phyloP scores from a whole-genome alignment of 1,284 basidiomycete species.

The Heterobasidion irregulare region DNA sequence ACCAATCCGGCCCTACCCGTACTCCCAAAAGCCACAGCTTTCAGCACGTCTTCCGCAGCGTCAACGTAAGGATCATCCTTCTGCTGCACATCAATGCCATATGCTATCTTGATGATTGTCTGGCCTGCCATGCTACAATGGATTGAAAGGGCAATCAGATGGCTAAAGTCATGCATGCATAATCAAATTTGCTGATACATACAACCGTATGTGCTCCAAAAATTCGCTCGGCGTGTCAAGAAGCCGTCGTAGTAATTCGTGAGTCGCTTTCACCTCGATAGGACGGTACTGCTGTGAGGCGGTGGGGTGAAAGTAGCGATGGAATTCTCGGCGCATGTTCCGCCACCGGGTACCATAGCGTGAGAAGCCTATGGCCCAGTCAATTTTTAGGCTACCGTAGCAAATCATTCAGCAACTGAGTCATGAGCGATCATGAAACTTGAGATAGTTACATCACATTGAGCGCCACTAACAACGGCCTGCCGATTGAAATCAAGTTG shows the following conservation, averaged over 20 bases:
- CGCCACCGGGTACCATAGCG: constrained; percentile 6
- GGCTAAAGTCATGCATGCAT: too few relatives aligned
- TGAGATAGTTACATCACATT: constrained; percentile 3
- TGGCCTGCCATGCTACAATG: constrained; percentile 18
- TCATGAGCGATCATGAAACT: background rate
- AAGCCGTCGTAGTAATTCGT: constrained; percentile 14
- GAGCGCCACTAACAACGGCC: constrained; percentile 4
- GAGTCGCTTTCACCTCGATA: constrained; percentile 12
- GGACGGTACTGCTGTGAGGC: constrained; percentile 15
- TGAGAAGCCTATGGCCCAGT: constrained; percentile 13
- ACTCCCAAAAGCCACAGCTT: constrained; percentile 17
- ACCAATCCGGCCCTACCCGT: constrained; percentile 18
- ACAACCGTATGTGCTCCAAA: constrained; percentile 7
- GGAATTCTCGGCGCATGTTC: constrained; percentile 5
- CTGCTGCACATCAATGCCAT: constrained; percentile 20
- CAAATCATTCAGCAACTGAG: too few relatives aligned
- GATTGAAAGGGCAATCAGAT: constrained; percentile 2
- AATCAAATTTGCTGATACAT: too few relatives aligned
- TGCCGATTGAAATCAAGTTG: background rate
- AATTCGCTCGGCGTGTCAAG: constrained; percentile 13
- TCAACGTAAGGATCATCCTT: constrained; percentile 20
- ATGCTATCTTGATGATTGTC: constrained; percentile 18
- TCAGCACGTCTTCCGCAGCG: constrained; percentile 18
- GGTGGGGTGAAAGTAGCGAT: constrained; percentile 7
- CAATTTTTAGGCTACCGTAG: constrained; percentile 10